Evolutionary conservation across 768 basidiomycete species (phyloP), one percentile per base, ranked within the genome.

Genomic region (Pleurotus djamor): DNA sequence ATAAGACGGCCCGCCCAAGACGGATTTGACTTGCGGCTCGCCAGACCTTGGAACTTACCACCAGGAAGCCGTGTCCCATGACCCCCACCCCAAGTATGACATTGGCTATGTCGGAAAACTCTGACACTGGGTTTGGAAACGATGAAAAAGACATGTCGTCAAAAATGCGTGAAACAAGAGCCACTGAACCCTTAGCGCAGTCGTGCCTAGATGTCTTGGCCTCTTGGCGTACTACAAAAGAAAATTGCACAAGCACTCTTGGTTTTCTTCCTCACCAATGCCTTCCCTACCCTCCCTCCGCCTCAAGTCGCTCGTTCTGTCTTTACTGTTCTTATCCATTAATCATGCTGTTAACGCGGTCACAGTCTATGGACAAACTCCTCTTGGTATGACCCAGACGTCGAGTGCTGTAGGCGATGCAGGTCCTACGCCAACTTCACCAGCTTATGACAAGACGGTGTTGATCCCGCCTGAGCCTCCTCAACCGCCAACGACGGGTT

Each of bases 401-500:
- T 48, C 17, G 41, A 63, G 14, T 9, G 33, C 48, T 41, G 9
- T 41, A 10, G 48, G 45, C 8, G 10, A 41, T 9, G 38, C 38
- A 41, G 48, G 52, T n/a, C 56, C 34, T 33, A 44, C 44, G 5
- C 43, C 54, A 16, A 57, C 48, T 57, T 4, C 28, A 9, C 49
- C 51, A 48, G 61, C 61, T 21, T 62, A 54, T 51, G 48, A 59
- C 37, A 52, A 57, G 36, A 49, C 52, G 8, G 59, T 52, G 5
- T 59, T 63, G 35, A 49, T 21, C 21, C 48, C 60, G 7, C 50
- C 59, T 35, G 51, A 38, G 33, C 62, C 44, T 17, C 41, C 45
- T 12, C 34, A 56, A 44, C 55, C 52, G 5, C 57, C 61, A 54
- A 60, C 60, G 21, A 61, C 62, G 45, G 57, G 52, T 4, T 62